These are phyloP conservation scores for Kingdonia uniflora DNA, from an alignment of 164 flowering plant genomes.

Conservation along the genomic window DNA sequence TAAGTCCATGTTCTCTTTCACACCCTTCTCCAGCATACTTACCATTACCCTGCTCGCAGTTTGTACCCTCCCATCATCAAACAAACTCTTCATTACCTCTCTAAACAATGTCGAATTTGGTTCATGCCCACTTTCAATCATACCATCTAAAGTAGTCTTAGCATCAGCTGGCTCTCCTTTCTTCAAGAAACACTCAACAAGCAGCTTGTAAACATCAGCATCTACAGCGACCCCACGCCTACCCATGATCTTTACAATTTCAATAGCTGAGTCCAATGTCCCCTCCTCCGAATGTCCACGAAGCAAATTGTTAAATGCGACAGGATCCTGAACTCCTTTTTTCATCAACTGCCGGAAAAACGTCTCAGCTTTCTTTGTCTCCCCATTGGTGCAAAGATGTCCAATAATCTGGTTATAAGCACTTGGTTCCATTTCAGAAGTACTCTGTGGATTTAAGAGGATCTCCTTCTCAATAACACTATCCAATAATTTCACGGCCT, in stretches of 20 bases:
- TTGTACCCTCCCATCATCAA: conserved; percentile 74
- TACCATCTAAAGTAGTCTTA: conserved; percentile 62
- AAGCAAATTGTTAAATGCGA: conserved; percentile 64
- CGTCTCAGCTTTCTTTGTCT: conserved; percentile 56
- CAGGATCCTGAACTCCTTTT: conserved; percentile 53
- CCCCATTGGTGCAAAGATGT: conserved; percentile 61
- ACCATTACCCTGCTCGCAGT: conserved; percentile 92
- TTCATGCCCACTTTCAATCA: conserved; percentile 65
- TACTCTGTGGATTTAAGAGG: conserved; percentile 39
- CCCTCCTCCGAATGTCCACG: conserved; percentile 77
- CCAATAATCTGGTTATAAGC: conserved; percentile 66
- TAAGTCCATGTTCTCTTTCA: conserved; percentile 77
- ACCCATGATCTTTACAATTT: conserved; percentile 67
- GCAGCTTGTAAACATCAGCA: conserved; percentile 19
- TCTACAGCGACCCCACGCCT: conserved; percentile 54
- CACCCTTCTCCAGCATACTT: conserved; percentile 85
- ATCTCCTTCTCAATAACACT: conserved; percentile 70
- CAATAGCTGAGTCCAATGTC: conserved; percentile 55
- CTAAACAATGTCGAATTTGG: conserved; percentile 60
- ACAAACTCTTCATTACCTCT: conserved; percentile 63
- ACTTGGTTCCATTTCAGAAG: conserved; percentile 51
- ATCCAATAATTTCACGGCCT: conserved; percentile 59
- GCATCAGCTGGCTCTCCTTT: conserved; percentile 87
- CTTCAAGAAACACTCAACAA: conserved; percentile 44
- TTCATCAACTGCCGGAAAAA: conserved; percentile 64